Conservation (phyloP, 176 grass and related monocot genomes). For the Musa acuminata region DNA sequence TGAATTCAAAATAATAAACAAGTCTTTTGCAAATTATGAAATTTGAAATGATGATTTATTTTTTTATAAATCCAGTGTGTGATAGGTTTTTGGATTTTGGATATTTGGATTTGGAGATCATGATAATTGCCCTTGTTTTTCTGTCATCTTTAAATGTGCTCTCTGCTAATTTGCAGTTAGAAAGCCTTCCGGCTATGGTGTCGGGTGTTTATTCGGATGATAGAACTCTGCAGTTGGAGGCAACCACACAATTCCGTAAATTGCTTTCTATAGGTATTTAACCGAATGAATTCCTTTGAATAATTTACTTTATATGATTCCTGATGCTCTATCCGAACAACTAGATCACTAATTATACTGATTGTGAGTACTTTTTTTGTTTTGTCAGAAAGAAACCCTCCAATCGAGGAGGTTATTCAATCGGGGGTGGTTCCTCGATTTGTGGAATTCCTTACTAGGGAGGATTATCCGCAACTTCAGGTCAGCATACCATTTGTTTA, state of each 20-base stretch:
- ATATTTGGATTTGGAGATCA: not conserved
- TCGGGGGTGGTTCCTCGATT: no score
- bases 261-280: slow-evolving; percentile 73
- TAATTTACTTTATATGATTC: not conserved
- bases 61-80: not conserved
- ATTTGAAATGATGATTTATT: no score
- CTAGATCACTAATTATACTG: not conserved
- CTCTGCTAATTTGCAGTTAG: slow-evolving; percentile 47
- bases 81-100: not conserved
- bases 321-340: slow-evolving; percentile 9
- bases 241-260: slow-evolving; percentile 85
- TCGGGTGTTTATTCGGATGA: slow-evolving; percentile 71
- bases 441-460: no score
- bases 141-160: not conserved
- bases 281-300: not conserved
- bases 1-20: no score
- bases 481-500: slow-evolving; percentile 6
- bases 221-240: slow-evolving; percentile 62
- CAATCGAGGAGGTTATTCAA: slow-evolving; percentile 34
- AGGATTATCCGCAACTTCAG: no score
- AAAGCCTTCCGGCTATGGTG: slow-evolving; percentile 89
- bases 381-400: slow-evolving; percentile 69
- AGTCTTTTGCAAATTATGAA: no score
- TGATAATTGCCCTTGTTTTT: not conserved
- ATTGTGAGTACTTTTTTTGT: not conserved